Percentiles rank a stretch among this genome's conserved stretches.
Evolutionary conservation across 1,284 basidiomycete genomes (phyloP).

Genomic region (Xerocomus nothofagi): DNA sequence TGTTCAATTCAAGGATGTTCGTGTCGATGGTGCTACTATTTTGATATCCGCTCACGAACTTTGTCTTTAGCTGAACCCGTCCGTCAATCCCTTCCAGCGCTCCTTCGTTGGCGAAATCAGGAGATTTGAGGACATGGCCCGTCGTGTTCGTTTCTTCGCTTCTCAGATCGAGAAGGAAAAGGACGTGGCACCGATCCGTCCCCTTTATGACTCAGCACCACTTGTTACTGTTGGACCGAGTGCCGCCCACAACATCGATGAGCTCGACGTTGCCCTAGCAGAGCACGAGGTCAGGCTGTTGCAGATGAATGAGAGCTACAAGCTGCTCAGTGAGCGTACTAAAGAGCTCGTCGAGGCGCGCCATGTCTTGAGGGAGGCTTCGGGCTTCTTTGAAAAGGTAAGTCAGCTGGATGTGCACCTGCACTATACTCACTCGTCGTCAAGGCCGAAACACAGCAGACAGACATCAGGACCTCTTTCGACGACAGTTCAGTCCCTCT

Average conservation of each 20-base stretch:
- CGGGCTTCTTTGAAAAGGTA: slow-evolving; percentile 92
- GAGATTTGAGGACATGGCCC: slow-evolving; percentile 93
- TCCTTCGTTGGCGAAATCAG: slow-evolving; percentile 97
- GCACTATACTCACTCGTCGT: slow-evolving; percentile 5
- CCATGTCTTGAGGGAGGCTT: slow-evolving; percentile 93
- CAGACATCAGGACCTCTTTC: slow-evolving; percentile 84
- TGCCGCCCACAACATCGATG: slow-evolving; percentile 91
- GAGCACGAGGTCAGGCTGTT: slow-evolving; percentile 86
- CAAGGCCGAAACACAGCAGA: slow-evolving; percentile 79
- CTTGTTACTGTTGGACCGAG: slow-evolving; percentile 86
- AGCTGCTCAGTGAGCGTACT: slow-evolving; percentile 83
- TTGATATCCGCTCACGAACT: background rate
- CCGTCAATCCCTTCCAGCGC: slow-evolving; percentile 96
- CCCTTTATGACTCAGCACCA: slow-evolving; percentile 79
- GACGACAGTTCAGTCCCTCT: slow-evolving; percentile 92
- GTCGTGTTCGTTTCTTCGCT: slow-evolving; percentile 89
- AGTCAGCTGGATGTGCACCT: slow-evolving; percentile 20
- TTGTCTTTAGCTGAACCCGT: slow-evolving; percentile 79
- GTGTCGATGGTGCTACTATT: slow-evolving; percentile 29
- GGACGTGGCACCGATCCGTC: slow-evolving; percentile 78
- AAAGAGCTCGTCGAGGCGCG: slow-evolving; percentile 91
- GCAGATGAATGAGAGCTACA: slow-evolving; percentile 95
- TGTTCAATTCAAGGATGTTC: slow-evolving; percentile 97
- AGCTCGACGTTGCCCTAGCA: slow-evolving; percentile 84
- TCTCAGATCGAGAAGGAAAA: slow-evolving; percentile 86